phyloP scores from a whole-genome alignment of 2,329 filamentous ascomycete genomes.

The Trichophyton simii region DNA sequence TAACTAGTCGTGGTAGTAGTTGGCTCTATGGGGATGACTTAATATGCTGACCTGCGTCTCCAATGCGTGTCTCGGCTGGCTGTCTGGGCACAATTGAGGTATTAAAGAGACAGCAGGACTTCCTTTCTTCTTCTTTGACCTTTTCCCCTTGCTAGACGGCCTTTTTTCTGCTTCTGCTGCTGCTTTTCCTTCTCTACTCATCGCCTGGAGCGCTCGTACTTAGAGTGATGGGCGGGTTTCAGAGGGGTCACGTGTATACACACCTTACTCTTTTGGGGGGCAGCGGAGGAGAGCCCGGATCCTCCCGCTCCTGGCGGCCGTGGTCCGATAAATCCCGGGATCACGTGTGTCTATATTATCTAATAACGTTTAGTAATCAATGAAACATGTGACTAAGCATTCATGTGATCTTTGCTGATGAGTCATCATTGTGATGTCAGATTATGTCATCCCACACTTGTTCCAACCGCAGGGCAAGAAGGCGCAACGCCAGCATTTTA shows the following conservation, averaged over 20 bases:
- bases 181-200: no score
- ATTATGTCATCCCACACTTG: no score
- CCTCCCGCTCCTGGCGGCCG: neutral
- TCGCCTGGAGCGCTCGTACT: no score
- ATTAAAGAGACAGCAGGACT: neutral
- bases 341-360: neutral
- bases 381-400: neutral
- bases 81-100: neutral
- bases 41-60: slow-evolving; percentile 2
- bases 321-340: neutral
- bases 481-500: no score
- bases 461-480: no score
- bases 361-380: neutral
- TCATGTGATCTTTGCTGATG: neutral
- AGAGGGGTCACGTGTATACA: neutral
- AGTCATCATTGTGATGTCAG: neutral
- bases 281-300: neutral
- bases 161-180: neutral
- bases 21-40: no score
- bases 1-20: no score
- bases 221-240: no score
- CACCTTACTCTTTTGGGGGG: neutral
- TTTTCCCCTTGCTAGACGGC: neutral
- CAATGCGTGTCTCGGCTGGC: neutral
- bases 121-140: neutral